Percentiles rank a stretch among this genome's conserved stretches.
Conservation (phyloP, 163 green algal genomes). For the Scenedesmus sp. region DNA sequence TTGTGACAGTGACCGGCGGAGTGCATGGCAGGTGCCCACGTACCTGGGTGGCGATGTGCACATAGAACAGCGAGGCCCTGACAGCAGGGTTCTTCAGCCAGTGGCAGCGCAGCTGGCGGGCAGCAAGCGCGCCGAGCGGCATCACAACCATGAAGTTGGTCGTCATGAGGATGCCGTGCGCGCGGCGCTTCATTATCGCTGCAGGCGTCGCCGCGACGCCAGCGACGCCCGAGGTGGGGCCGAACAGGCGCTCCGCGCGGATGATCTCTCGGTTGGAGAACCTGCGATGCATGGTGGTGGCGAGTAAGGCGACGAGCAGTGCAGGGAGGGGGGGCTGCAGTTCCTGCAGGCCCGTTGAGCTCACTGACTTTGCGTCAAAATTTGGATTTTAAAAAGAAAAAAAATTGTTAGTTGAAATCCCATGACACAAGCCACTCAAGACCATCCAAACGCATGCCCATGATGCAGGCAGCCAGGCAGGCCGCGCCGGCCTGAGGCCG, state of each 20-base stretch:
- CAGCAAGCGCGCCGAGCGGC: conserved; percentile 10
- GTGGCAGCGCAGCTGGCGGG: conserved; percentile 13
- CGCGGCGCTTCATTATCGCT: not conserved
- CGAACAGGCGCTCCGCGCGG: not conserved
- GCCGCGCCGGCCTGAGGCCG: too few relatives aligned
- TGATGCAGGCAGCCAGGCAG: too few relatives aligned
- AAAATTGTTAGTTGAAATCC: too few relatives aligned
- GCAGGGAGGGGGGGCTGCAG: too few relatives aligned
- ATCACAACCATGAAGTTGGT: conserved; percentile 38
- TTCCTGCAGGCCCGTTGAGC: too few relatives aligned
- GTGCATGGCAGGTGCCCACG: too few relatives aligned
- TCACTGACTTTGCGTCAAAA: too few relatives aligned
- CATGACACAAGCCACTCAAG: too few relatives aligned
- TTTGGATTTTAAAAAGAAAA: too few relatives aligned
- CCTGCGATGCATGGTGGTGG: not conserved
- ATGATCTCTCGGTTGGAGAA: not conserved
- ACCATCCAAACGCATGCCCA: too few relatives aligned
- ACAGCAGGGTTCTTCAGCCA: not conserved
- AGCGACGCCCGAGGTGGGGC: not conserved
- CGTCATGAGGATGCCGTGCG: conserved; percentile 29
- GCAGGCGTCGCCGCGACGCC: not conserved
- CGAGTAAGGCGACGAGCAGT: too few relatives aligned
- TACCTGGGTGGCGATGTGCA: conserved; percentile 26
- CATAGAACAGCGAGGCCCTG: conserved; percentile 26
- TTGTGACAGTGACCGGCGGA: too few relatives aligned